Evolutionary conservation across 202 grass and related monocot genomes (phyloP).

Genomic region (Carex sylvatica): DNA sequence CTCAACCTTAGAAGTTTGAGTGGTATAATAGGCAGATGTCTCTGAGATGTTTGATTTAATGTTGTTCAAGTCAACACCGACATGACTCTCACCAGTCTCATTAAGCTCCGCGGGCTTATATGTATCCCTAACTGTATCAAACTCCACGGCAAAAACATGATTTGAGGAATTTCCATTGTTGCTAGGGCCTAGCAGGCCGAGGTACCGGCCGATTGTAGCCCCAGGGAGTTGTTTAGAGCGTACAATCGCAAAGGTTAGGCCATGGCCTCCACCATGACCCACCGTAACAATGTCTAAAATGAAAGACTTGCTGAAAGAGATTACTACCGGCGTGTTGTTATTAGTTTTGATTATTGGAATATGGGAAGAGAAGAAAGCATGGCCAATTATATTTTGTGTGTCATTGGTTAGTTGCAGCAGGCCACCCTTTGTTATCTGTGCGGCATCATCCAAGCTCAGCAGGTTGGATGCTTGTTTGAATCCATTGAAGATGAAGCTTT

Average conservation of each 20-base stretch:
- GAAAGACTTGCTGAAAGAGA: constrained; percentile 56
- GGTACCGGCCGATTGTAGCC: not conserved
- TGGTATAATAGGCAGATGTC: constrained; percentile 28
- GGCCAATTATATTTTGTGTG: constrained; percentile 38
- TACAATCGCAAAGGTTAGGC: constrained; percentile 38
- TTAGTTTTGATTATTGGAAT: constrained; percentile 18
- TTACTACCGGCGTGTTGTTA: not conserved
- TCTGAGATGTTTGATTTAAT: constrained; percentile 35
- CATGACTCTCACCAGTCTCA: constrained; percentile 34
- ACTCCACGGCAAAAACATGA: constrained; percentile 52
- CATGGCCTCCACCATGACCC: constrained; percentile 25
- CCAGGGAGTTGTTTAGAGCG: constrained; percentile 15
- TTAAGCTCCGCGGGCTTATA: not conserved
- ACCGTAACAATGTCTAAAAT: constrained; percentile 42
- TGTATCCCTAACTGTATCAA: constrained; percentile 32
- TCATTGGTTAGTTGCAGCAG: constrained; percentile 58
- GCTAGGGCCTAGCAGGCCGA: constrained; percentile 33
- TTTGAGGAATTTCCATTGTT: constrained; percentile 40
- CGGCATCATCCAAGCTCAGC: constrained; percentile 39
- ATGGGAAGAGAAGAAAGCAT: constrained; percentile 32
- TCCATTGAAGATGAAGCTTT: constrained; percentile 48
- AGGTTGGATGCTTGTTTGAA: constrained; percentile 37
- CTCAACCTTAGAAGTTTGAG: not conserved
- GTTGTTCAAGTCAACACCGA: constrained; percentile 45
- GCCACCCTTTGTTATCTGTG: constrained; percentile 35